These are phyloP conservation scores for Fagus sylvatica DNA, from an alignment of 306 rosid species.

Conservation along the genomic window DNA sequence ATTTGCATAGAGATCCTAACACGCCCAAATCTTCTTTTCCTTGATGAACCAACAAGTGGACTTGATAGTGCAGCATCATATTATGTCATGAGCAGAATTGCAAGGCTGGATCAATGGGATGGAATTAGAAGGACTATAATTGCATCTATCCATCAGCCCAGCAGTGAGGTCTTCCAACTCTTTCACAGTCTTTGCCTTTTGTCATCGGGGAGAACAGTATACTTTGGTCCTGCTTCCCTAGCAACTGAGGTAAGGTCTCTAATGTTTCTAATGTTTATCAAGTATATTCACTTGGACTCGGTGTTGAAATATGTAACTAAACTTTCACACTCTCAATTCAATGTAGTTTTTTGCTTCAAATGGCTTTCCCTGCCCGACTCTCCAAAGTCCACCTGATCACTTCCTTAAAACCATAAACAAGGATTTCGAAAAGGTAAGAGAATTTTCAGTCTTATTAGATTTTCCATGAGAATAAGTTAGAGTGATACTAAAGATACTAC, in stretches of 20 bases:
- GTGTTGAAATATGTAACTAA: neutral
- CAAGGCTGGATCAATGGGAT: slow-evolving; percentile 32
- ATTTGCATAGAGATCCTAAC: slow-evolving; percentile 60
- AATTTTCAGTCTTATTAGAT: neutral
- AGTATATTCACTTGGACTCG: neutral
- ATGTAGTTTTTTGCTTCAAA: slow-evolving; percentile 57
- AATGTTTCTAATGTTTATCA: too few relatives aligned
- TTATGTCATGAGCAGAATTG: slow-evolving; percentile 67
- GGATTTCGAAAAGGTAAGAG: slow-evolving; percentile 59
- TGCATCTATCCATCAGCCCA: slow-evolving; percentile 77
- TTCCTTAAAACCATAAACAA: slow-evolving; percentile 66
- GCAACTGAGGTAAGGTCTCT: slow-evolving; percentile 48
- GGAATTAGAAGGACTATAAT: slow-evolving; percentile 43
- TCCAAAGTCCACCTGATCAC: slow-evolving; percentile 68
- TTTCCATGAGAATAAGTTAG: too few relatives aligned
- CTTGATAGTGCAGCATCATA: slow-evolving; percentile 81
- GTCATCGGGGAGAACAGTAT: slow-evolving; percentile 57
- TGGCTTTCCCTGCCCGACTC: slow-evolving; percentile 76
- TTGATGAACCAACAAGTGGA: slow-evolving; percentile 68
- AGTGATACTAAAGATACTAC: too few relatives aligned
- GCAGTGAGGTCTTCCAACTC: slow-evolving; percentile 66
- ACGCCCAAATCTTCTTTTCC: slow-evolving; percentile 49
- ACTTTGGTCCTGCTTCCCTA: slow-evolving; percentile 68
- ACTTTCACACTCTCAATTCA: neutral
- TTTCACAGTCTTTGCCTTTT: slow-evolving; percentile 67